phyloP scores from a whole-genome alignment of 352 stramenopile genomes.

The Globisporangium camurandrum region DNA sequence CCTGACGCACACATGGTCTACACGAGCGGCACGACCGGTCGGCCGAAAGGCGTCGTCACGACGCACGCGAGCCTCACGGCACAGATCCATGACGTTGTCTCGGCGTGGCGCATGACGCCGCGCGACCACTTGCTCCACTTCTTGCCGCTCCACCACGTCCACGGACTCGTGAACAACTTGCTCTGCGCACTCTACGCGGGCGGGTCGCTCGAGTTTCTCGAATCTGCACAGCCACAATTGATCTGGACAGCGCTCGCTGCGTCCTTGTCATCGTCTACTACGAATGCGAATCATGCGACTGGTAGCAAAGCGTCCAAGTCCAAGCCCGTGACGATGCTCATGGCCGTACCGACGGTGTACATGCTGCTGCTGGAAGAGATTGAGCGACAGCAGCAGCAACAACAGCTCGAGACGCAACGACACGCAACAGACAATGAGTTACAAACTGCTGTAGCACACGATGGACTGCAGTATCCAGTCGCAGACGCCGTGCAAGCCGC shows the following conservation, averaged over 20 bases:
- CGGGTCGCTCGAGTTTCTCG: constrained; percentile 76
- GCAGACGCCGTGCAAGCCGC: constrained; percentile 10
- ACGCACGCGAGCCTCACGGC: constrained; percentile 58
- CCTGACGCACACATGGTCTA: constrained; percentile 60
- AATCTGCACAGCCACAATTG: constrained; percentile 35
- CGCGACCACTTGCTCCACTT: constrained; percentile 86
- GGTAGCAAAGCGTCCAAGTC: no score
- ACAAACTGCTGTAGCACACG: no score
- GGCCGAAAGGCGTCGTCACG: constrained; percentile 81
- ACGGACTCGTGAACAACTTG: constrained; percentile 88
- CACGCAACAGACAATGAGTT: neutral
- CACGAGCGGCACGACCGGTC: constrained; percentile 79
- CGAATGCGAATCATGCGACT: no score
- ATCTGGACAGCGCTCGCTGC: constrained; percentile 55
- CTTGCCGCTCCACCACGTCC: constrained; percentile 87
- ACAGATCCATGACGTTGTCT: constrained; percentile 80
- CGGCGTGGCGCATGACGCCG: constrained; percentile 70
- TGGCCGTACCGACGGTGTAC: constrained; percentile 91
- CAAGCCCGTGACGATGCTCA: constrained; percentile 62
- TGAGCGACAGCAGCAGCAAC: constrained; percentile 18
- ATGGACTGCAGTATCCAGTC: constrained; percentile 12
- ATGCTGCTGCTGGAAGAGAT: constrained; percentile 79
- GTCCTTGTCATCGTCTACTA: constrained; percentile 8
- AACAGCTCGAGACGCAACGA: neutral
- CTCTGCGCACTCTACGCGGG: constrained; percentile 74